These are phyloP conservation scores for Collariella sp. DNA, from an alignment of 495 filamentous ascomycete genomes.

Conservation along the genomic window DNA sequence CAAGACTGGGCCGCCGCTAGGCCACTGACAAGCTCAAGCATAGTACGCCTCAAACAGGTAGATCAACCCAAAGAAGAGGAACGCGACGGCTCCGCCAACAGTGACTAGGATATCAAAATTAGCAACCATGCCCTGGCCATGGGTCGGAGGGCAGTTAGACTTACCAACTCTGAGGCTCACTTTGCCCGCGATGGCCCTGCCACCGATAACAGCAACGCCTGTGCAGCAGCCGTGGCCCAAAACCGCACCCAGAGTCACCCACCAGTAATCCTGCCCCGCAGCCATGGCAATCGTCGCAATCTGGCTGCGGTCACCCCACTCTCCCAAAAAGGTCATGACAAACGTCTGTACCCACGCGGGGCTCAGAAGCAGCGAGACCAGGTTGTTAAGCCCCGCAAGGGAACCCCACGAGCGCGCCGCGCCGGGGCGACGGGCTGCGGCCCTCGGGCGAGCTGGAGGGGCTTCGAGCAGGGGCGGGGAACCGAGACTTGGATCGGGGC, in stretches of 20 bases:
- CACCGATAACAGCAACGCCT: slow-evolving; percentile 85
- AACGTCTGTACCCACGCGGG: slow-evolving; percentile 99
- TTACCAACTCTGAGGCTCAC: slow-evolving; percentile 95
- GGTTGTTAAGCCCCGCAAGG: slow-evolving; percentile 64
- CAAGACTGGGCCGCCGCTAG: background rate
- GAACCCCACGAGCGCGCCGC: slow-evolving; percentile 30
- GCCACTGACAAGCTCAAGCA: slow-evolving; percentile 20
- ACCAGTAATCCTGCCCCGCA: slow-evolving; percentile 97
- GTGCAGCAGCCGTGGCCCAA: slow-evolving; percentile 85
- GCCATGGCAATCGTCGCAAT: slow-evolving; percentile 99
- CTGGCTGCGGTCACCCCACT: slow-evolving; percentile 96
- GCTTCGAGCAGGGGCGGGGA: slow-evolving; percentile 51
- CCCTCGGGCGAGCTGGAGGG: slow-evolving; percentile 50
- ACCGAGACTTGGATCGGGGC: slow-evolving; percentile 50
- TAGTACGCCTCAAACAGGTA: slow-evolving; percentile 79
- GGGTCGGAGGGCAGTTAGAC: slow-evolving; percentile 31
- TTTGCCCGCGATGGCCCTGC: slow-evolving; percentile 80
- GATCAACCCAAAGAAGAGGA: slow-evolving; percentile 83
- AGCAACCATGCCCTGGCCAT: slow-evolving; percentile 5
- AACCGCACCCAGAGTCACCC: slow-evolving; percentile 87
- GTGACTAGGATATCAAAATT: slow-evolving; percentile 61
- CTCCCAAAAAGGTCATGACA: slow-evolving; percentile 95
- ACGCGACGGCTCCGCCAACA: slow-evolving; percentile 84
- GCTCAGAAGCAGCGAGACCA: slow-evolving; percentile 77
- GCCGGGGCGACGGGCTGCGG: slow-evolving; percentile 34